Evolutionary conservation across 116 monocot genomes (phyloP).

Genomic region (Thalassia testudinum): DNA sequence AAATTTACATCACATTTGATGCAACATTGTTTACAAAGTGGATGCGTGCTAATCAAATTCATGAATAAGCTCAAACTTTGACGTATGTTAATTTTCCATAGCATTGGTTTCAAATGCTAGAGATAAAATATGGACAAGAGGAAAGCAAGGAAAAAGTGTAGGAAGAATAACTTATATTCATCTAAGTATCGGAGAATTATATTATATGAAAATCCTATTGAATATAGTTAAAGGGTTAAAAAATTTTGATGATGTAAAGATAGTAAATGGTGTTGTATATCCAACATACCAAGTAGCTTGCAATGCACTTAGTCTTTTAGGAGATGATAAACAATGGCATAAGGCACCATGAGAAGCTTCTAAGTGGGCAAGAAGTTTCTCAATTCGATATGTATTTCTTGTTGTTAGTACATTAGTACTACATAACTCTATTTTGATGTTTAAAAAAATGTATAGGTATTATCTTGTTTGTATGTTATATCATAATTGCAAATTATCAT

Average conservation of each 20-base stretch:
- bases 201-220: conserved; percentile 1
- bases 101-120: background rate
- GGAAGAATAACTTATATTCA: background rate
- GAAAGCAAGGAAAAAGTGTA: background rate
- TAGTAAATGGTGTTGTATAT: background rate
- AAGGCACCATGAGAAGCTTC: background rate
- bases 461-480: no score
- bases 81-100: conserved; percentile 5
- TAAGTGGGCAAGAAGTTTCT: no score
- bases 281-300: background rate
- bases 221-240: background rate
- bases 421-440: no score
- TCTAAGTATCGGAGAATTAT: background rate
- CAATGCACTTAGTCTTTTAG: background rate
- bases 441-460: no score
- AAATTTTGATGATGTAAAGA: background rate
- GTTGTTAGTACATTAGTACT: no score
- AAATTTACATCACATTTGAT: background rate
- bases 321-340: background rate
- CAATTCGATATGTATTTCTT: no score
- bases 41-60: background rate
- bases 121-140: background rate
- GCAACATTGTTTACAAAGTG: background rate
- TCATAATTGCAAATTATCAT: no score
- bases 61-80: background rate